Conservation (phyloP, 2,329 filamentous ascomycete species). For the Fusarium sp. region DNA sequence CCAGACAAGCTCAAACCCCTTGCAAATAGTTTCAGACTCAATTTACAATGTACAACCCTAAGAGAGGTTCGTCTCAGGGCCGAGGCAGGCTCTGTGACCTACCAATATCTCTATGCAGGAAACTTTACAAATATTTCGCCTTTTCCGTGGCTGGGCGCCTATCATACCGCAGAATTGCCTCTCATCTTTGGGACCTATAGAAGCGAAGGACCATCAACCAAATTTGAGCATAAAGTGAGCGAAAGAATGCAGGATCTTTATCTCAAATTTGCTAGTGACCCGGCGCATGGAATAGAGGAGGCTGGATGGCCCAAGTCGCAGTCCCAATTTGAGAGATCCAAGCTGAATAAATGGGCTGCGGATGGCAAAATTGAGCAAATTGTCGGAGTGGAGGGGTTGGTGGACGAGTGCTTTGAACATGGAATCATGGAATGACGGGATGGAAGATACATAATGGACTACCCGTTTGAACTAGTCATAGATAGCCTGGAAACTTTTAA, state of each 20-base stretch:
- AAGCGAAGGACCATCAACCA: conserved; percentile 12
- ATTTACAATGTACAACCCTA: conserved; percentile 33
- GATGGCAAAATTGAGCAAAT: conserved; percentile 18
- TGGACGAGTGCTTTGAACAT: conserved; percentile 17
- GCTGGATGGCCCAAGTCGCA: conserved; percentile 9
- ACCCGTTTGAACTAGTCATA: background rate
- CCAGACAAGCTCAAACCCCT: conserved; percentile 12
- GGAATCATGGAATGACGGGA: conserved; percentile 3
- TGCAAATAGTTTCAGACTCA: conserved; percentile 18
- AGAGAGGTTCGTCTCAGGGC: conserved; percentile 22
- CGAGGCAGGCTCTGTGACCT: conserved; percentile 26
- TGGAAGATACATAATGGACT: too few relatives aligned
- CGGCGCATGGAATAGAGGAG: conserved; percentile 8
- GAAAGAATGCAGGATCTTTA: conserved; percentile 37
- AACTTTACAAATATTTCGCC: conserved; percentile 42
- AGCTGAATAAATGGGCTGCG: conserved; percentile 22
- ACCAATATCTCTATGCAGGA: conserved; percentile 37
- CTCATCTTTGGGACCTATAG: conserved; percentile 31
- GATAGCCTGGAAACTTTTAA: background rate
- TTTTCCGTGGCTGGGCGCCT: conserved; percentile 34
- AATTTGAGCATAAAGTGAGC: conserved; percentile 27
- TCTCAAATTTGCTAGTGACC: conserved; percentile 26
- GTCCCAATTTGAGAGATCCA: background rate
- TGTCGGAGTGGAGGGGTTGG: background rate
- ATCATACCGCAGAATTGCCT: conserved; percentile 36